Base-by-base conservation (phyloP, 192 early-diverging fungal genomes). In the Dimargaris xerosporica region DNA sequence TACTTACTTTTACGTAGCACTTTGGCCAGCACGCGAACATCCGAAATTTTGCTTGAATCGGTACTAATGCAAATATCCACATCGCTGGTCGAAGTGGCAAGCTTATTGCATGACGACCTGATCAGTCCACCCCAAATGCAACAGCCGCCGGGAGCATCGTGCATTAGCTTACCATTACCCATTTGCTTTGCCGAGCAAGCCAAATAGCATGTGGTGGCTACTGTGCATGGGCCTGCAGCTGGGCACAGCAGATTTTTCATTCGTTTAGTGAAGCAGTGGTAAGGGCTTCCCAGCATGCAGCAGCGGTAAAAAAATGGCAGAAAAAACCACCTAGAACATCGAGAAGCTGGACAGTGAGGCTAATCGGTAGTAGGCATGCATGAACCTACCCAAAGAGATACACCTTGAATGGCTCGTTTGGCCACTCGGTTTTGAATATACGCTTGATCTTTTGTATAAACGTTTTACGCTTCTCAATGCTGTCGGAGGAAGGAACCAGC, bases 41-140 rank as follows among this genome's bases (percentile, higher is more conserved):
- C 78, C 58, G 80, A 74, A 21, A 89, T 70, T 65, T 90, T 90
- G 29, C 78, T 74, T 81, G 86, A 89, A 25, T 80, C 72, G 1
- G 93, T 95, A n/a, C 83, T 89, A 60, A 98, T 71, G 66, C 91
- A 94, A 25, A 98, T 76, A 71, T 98, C 94, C 12, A 98, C 88
- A 70, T 98, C 94, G 44, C 87, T 90, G 21, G 71, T 71, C 43
- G 73, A 78, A 0, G 90, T 91, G 25, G 88, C 93, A 28, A 98
- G 74, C 44, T 86, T 85, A 72, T 94, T 96, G 39, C 88, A 82
- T 0, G 91, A 88, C 6, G 93, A 94, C 31, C 86, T 89, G 44
- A 26, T 15, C 29, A 16, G 17, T 45, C 44, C 9, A 16, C 9
- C 10, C 44, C 16, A 12, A 16, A 45, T 9, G 10, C 10, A 16